Evolutionary conservation across 192 early-diverging fungal species (phyloP).

Genomic region (Podochytrium sp.): DNA sequence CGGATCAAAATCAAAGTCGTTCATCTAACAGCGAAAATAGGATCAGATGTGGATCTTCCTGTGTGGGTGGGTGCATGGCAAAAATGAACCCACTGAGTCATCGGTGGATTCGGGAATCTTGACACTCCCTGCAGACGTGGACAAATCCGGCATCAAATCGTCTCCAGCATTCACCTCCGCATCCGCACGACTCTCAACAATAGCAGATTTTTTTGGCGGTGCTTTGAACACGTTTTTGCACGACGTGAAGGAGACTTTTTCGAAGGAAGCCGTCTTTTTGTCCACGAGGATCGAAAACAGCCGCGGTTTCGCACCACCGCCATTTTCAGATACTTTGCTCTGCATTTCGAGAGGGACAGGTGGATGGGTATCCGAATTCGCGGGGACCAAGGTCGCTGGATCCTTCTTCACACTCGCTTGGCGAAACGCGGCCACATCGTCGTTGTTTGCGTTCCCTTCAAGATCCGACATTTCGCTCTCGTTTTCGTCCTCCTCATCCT

Average conservation of each 20-base stretch:
- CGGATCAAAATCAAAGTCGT: background rate
- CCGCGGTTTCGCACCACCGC: background rate
- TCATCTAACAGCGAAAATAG: too few relatives aligned
- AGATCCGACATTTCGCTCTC: background rate
- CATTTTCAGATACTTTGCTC: background rate
- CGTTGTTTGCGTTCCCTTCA: background rate
- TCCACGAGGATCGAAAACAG: slow-evolving; percentile 6
- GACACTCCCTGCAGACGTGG: too few relatives aligned
- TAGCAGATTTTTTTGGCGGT: background rate
- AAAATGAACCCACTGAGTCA: too few relatives aligned
- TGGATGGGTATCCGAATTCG: background rate
- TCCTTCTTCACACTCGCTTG: background rate
- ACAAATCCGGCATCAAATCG: too few relatives aligned
- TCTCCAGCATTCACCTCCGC: too few relatives aligned
- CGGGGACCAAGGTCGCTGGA: background rate
- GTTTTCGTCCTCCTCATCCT: background rate
- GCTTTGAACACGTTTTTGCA: background rate
- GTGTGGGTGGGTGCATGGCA: too few relatives aligned
- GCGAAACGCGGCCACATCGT: background rate
- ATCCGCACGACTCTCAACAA: too few relatives aligned
- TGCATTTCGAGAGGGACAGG: background rate
- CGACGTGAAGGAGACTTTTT: background rate
- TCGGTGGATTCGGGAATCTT: too few relatives aligned
- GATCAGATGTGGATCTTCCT: too few relatives aligned
- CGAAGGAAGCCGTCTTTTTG: background rate